Base-by-base conservation (phyloP, 768 basidiomycete genomes). In the Lyophyllum atratum region DNA sequence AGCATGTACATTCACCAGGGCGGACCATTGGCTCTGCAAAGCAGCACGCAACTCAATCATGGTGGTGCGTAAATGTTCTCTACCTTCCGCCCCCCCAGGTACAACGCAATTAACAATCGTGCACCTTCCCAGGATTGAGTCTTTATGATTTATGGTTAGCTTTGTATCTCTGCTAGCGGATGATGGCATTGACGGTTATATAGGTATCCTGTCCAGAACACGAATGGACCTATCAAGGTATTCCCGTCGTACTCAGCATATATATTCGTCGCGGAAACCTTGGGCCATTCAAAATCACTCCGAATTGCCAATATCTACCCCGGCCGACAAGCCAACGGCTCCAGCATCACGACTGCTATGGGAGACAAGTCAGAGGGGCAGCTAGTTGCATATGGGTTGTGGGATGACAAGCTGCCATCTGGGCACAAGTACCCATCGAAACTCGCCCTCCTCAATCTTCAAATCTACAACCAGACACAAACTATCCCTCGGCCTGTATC, bases 1-100 rank as follows among this genome's bases (percentile, higher is more conserved):
- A 82, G 81, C 29, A 49, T 84, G 46, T 82, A 81, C 52, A 72
- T 80, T n/a, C 82, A 84, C 56, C 81, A 83, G 70, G 82, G 82
- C 8, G 81, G 79, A 1, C 80, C 81, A 3, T 71, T 81, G 24
- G 78, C 80, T 4, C 63, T 82, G 15, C 82, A 83, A 59, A 80
- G 80, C 54, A 71, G 74, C 42, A 77, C 76, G 1, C 80, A 82
- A 53, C 67, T 80, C 10, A 82, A 83, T 55, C 79, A 81, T 42
- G 80, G 79, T 37, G 81, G 80, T 64, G 56, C 12, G 34, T 15
- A 6, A 15, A 37, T 14, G 34, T 37, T 15, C 3, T 9, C 11
- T n/a, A n/a, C n/a, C n/a, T n/a, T 37, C 17, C 5, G 29, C 11
- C 17, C 11, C 17, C 6, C 12, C 14, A 17, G 54, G 29, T 29